Base-by-base conservation (phyloP, 176 grass and related monocot species). In the Cenchrus americanus region DNA sequence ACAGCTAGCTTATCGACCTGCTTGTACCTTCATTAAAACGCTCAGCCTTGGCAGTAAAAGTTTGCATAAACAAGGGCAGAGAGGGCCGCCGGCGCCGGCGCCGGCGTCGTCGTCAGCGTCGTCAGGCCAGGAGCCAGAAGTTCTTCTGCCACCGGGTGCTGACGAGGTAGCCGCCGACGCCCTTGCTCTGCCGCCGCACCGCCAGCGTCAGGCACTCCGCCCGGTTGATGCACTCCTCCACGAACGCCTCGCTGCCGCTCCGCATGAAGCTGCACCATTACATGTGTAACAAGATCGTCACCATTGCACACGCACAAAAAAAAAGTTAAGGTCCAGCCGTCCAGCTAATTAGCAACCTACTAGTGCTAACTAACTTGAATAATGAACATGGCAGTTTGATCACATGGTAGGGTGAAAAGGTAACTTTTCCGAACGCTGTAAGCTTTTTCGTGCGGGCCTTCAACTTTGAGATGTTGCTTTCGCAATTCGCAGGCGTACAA, bases 141-240 rank as follows among this genome's bases (percentile, higher is more conserved):
- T 98, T 91, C 95, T 98, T 98, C 86, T 98, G 95, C 95, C 95
- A 90, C 79, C 91, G 87, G 72, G 88, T 95, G 87, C 92, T 95
- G 90, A 93, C 40, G 69, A 93, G 90, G 86, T 95, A 98, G 21
- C 95, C 95, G 21, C 95, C 95, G 58, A 98, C 62, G 78, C 92
- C 90, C 52, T 86, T 91, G 91, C 91, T 90, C 88, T 90, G 91
- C 86, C 90, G 88, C 87, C 87, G 83, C 80, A 95, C 92, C 8
- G 95, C 90, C 82, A 98, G 82, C 51, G 95, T 95, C 74, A 93
- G 87, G 87, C 95, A 98, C 40, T 98, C 95, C 10, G 95, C 88
- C 65, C 83, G 78, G 82, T 32, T 80, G 85, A 98, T 93, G 87
- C 92, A 98, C 61, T 98, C 86, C 87, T 98, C 89, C 86, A 95